Percentiles rank a stretch among this genome's conserved stretches.
These are phyloP conservation scores for Penicillium daleae DNA, from an alignment of 495 filamentous ascomycete species.

Conservation along the genomic window DNA sequence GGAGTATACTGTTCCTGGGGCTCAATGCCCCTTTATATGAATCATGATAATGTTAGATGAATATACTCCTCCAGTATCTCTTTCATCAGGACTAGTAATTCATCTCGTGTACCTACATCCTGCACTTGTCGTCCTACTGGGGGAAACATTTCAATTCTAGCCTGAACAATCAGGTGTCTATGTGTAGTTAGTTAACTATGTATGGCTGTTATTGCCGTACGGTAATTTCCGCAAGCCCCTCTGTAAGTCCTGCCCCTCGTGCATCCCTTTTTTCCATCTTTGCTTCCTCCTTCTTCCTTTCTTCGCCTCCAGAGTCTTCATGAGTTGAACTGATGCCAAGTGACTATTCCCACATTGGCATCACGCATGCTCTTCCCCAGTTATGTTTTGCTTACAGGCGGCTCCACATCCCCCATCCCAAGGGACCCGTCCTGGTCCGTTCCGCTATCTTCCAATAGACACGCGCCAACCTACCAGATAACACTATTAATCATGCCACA, in stretches of 20 bases:
- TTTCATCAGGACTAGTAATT: neutral
- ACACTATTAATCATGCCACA: constrained; percentile 16
- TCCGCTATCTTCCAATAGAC: constrained; percentile 20
- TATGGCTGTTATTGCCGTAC: constrained; percentile 8
- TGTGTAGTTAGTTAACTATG: constrained; percentile 7
- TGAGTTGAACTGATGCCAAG: neutral
- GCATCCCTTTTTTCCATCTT: constrained; percentile 11
- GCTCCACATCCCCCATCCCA: constrained; percentile 16
- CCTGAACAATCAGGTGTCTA: neutral
- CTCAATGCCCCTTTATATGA: neutral
- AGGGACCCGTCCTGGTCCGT: constrained; percentile 6
- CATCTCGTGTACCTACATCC: neutral
- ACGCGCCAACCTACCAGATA: constrained; percentile 4
- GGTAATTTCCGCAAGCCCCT: constrained; percentile 15
- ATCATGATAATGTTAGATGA: neutral
- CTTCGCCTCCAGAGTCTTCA: neutral
- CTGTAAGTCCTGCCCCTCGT: neutral
- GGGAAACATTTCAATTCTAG: neutral
- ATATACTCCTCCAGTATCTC: neutral
- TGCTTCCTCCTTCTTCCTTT: neutral
- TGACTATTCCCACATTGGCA: neutral
- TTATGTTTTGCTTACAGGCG: neutral
- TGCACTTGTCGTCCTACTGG: too few species aligned
- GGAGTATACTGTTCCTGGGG: constrained; percentile 11
- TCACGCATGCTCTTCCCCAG: neutral